Evolutionary conservation across 305 asterid genomes (phyloP).

Genomic region (Solanum chacoense): DNA sequence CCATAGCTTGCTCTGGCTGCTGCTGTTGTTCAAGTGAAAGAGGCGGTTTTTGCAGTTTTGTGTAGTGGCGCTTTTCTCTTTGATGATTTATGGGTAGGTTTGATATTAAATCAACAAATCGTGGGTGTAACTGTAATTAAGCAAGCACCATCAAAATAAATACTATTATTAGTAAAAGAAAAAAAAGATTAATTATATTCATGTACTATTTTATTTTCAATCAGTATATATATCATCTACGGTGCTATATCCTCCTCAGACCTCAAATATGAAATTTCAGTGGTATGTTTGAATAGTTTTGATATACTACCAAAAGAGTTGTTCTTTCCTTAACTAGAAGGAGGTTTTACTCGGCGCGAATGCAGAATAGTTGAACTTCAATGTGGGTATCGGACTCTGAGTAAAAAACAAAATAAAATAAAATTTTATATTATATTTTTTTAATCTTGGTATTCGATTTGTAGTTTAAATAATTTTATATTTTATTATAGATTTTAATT

Average conservation of each 20-base stretch:
- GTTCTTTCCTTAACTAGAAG: neutral
- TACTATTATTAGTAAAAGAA: too few relatives aligned
- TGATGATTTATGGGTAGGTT: neutral
- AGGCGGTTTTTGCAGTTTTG: conserved; percentile 5
- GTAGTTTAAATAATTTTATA: too few relatives aligned
- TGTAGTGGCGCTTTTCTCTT: neutral
- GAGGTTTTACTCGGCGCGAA: neutral
- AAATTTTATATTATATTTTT: too few relatives aligned
- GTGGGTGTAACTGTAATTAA: conserved; percentile 9
- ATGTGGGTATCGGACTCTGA: neutral
- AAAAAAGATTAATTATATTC: neutral
- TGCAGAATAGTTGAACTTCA: too few relatives aligned
- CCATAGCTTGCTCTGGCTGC: conserved; percentile 27
- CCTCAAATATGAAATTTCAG: neutral
- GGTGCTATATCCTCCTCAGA: too few relatives aligned
- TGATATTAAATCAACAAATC: neutral
- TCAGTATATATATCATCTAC: too few relatives aligned
- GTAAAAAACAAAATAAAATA: too few relatives aligned
- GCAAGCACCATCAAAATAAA: neutral
- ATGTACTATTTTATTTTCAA: too few relatives aligned
- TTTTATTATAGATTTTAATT: too few relatives aligned
- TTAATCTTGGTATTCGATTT: too few relatives aligned
- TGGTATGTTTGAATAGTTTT: neutral
- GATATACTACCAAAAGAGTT: neutral
- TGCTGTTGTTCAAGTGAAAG: neutral